Conservation (phyloP, 2,329 filamentous ascomycete genomes). For the Xylariaceae sp. region DNA sequence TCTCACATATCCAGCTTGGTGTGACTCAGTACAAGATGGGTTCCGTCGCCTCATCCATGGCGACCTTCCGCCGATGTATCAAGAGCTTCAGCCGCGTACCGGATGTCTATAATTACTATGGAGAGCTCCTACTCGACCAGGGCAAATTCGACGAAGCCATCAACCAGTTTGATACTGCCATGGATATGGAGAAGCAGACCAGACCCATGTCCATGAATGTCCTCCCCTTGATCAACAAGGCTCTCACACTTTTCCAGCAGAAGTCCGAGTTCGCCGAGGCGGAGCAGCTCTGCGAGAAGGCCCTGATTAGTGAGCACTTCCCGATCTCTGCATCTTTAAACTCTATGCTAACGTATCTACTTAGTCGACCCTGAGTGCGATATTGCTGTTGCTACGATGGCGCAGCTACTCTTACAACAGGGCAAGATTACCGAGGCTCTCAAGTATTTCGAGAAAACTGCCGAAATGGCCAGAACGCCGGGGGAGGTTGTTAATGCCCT, state of each 20-base stretch:
- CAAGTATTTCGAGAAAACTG: conserved; percentile 94
- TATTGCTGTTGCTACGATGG: conserved; percentile 98
- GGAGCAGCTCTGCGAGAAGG: conserved; percentile 95
- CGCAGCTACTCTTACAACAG: conserved; percentile 93
- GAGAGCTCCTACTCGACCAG: conserved; percentile 93
- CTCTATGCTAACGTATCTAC: conserved; percentile 33
- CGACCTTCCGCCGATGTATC: conserved; percentile 92
- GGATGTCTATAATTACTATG: conserved; percentile 99
- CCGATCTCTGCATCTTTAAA: conserved; percentile 11
- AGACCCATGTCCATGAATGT: conserved; percentile 98
- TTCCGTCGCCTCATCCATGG: conserved; percentile 95
- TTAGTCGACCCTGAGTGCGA: conserved; percentile 96
- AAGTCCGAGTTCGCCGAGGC: conserved; percentile 94
- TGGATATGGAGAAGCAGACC: conserved; percentile 94
- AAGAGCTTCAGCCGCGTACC: conserved; percentile 98
- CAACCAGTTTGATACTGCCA: conserved; percentile 97
- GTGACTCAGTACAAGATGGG: conserved; percentile 99
- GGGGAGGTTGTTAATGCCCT: conserved; percentile 94
- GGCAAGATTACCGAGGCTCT: conserved; percentile 94
- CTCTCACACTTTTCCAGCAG: conserved; percentile 94
- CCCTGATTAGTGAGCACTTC: conserved; percentile 76
- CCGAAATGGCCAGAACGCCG: conserved; percentile 89
- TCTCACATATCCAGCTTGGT: conserved; percentile 98
- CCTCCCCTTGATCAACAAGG: conserved; percentile 96
- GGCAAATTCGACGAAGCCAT: conserved; percentile 93